Base-by-base conservation (phyloP, 495 filamentous ascomycete genomes). In the Tuber calosporum region DNA sequence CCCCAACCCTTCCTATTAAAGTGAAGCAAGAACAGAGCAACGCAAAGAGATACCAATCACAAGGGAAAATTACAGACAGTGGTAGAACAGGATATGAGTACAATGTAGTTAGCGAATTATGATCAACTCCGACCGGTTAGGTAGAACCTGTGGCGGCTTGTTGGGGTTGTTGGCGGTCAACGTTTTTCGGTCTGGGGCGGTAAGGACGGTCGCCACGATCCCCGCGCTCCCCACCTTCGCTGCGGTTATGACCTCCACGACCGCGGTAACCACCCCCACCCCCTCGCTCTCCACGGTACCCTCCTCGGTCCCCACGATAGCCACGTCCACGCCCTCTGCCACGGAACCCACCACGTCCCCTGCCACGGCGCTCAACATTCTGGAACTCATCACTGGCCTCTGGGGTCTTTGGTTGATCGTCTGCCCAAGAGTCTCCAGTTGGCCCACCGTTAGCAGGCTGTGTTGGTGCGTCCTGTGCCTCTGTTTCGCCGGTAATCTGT, bases 261-360 rank as follows among this genome's bases (percentile, higher is more conserved):
- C 80, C 72, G 39, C 79, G 73, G 0, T 70, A 68, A 0, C 81
- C 72, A 58, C 67, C 74, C 15, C 81, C 76, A 22, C 72, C 77
- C 38, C 77, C 67, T 30, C 80, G 70, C 36, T 69, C 73, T 0
- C 73, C 58, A 39, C 81, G 74, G 67, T 74, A 73, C 39, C 82
- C 81, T 41, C 80, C 80, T 38, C 74, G 43, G 39, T 74, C 80
- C 4, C 81, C 79, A 39, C 80, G 75, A 40, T 77, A 70, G 8
- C 73, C 73, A 69, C 77, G 66, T 13, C 78, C 77, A 69, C 79
- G 73, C 38, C 77, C 26, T 30, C 74, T 69, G 22, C 78, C 62
- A 6, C 71, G 66, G 48, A 62, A 39, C 40, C 78, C 66, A 41
- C 70, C 34, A 45, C 70, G 70, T 37, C 71, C 39, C 11, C 78